Base-by-base conservation (phyloP, 768 basidiomycete genomes). In the Hirschioporus abietinus region DNA sequence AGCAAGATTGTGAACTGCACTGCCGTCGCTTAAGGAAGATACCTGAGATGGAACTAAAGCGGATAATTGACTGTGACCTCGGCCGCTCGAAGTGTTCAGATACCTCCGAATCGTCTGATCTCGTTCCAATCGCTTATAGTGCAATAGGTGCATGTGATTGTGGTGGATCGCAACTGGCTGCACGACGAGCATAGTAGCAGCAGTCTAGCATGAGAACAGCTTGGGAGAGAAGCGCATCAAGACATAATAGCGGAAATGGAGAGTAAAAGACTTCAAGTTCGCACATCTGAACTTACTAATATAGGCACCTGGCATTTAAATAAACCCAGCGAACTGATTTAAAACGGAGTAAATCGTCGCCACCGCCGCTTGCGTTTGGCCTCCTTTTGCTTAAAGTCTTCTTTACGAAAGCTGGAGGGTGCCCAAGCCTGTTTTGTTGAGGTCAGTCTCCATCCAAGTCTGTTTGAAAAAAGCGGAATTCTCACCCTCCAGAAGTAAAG, bases 401-500 rank as follows among this genome's bases (percentile, higher is more conserved):
- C 42, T 52, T 52, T 52, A 15, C 42, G 42, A 52, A 52, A 52
- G 42, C 42, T 52, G 20, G 42, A 52, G 12, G 42, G 42, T 3
- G 42, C 42, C 42, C 42, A 52, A 20, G 42, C 42, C 42, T 52
- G 20, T 15, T 30, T 30, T 15, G 42, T 52, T 20, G 42, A 52
- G 20, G 12, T 52, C 42, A 52, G 42, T 52, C 42, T 52, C 42
- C 4, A 12, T 52, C 15, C 42, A 20, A 36, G 35, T 36, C 42
- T 20, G 20, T 1, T 61, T 23, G 20, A 24, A 60, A 60, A 61
- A 1, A 6, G 23, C 7, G 60, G 6, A 61, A 61, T 27, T 27
- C 60, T 61, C 60, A 61, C 60, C 26, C 34, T 26, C 60, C 60
- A 61, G 34, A 61, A 61, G 23, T 61, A 61, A 15, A 61, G 26